phyloP scores from a whole-genome alignment of 1,284 basidiomycete species.

The Ustilago sp. region DNA sequence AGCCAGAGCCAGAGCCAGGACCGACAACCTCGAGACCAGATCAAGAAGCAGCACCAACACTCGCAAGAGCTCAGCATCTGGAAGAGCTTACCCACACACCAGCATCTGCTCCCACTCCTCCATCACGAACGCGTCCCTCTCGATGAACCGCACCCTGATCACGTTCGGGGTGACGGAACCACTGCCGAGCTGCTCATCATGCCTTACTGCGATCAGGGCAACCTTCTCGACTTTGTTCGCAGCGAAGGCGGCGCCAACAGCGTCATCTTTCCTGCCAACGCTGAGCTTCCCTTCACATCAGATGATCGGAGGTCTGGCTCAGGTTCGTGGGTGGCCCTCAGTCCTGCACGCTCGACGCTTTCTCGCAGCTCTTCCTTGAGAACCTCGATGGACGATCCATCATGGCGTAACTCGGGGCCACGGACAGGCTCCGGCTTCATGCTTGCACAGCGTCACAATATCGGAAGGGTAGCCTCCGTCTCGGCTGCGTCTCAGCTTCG shows the following conservation, averaged over 20 bases:
- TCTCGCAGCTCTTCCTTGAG: conserved; percentile 45
- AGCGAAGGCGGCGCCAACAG: conserved; percentile 40
- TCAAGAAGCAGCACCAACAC: conserved; percentile 7
- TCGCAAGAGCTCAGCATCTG: conserved; percentile 59
- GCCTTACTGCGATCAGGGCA: conserved; percentile 60
- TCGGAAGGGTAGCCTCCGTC: conserved; percentile 37
- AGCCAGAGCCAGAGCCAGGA: conserved; percentile 17
- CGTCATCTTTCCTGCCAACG: conserved; percentile 15
- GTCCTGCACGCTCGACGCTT: conserved; percentile 26
- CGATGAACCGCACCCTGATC: conserved; percentile 3
- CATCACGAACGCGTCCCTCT: conserved; percentile 51
- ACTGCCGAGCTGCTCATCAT: conserved; percentile 56
- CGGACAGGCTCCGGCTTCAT: conserved; percentile 48
- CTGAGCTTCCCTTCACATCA: conserved; percentile 16
- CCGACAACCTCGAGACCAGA: conserved; percentile 1
- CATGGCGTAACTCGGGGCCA: conserved; percentile 22
- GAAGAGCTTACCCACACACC: conserved; percentile 52
- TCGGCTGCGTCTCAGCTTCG: conserved; percentile 40
- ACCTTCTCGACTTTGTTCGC: conserved; percentile 59
- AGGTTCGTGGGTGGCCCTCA: conserved; percentile 34
- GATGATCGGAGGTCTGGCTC: conserved; percentile 34
- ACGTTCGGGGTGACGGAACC: not conserved
- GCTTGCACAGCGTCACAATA: conserved; percentile 16
- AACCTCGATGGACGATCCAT: conserved; percentile 25
- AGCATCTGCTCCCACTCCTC: conserved; percentile 58